Base-by-base conservation (phyloP, 257 asterid species). In the Misopates orontium region DNA sequence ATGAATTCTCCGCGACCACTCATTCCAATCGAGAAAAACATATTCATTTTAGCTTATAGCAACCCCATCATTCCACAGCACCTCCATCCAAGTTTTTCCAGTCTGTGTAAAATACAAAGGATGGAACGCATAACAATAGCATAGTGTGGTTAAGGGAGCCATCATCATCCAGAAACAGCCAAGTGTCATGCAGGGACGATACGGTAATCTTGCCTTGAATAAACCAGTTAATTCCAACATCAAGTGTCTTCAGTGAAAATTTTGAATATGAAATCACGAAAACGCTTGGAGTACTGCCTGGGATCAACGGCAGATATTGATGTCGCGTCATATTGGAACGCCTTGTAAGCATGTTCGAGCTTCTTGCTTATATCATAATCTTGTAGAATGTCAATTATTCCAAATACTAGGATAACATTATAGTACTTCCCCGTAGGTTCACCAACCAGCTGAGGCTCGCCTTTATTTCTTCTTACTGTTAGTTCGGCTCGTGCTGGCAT, bases 331-430 rank as follows among this genome's bases (percentile, higher is more conserved):
- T 62, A 77, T 50, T 77, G 82, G 70, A 77, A 72, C 8, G 78
- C 54, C 66, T 77, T 77, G 67, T 77, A 77, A 10, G 82, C 82
- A 77, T 77, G 82, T 42, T 77, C 82, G 64, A 77, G 82, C 71
- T 77, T 77, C 62, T 77, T 77, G 64, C 76, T 77, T 49, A 77
- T 77, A 53, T 77, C 82, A 28, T 77, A 76, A 57, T 76, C 77
- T 59, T 76, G 81, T 21, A 76, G 70, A 56, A 76, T 71, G 64
- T 76, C 81, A 10, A 77, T 77, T 36, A 77, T 69, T 18, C 82
- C 78, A 56, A 77, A 77, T 53, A 73, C 64, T 16, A 77, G 25
- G 28, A 77, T 45, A 18, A 73, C 82, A 24, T 77, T 71, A 59
- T 60, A 73, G 52, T 55, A 72, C 49, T 73, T 78, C 25, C 82